phyloP scores from a whole-genome alignment of 169 alveolate genomes.

The Eimeria sp. region DNA sequence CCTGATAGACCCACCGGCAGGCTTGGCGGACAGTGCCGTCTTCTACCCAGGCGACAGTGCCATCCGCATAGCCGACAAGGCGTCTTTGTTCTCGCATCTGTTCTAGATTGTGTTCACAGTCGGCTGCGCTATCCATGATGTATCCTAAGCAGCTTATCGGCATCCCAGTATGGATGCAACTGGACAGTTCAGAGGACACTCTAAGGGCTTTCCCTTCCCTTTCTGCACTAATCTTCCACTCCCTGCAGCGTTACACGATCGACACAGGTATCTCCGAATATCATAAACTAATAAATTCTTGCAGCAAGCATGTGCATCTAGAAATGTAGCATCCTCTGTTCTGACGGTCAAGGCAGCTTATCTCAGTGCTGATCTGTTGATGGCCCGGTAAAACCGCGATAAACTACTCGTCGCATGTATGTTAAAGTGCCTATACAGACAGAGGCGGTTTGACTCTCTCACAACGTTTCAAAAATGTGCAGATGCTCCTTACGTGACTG shows the following conservation, averaged over 20 bases:
- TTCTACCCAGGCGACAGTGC: constrained; percentile 33
- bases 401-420: not conserved
- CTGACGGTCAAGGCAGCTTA: not conserved
- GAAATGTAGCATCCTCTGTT: not conserved
- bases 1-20: constrained; percentile 16
- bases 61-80: constrained; percentile 34
- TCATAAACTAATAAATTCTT: not conserved
- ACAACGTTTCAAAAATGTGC: not conserved
- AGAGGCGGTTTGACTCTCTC: not conserved
- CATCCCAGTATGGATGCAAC: not conserved
- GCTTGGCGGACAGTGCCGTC: not conserved
- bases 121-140: not conserved
- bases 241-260: constrained; percentile 8
- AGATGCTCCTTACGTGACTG: constrained; percentile 45
- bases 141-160: constrained; percentile 56
- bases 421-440: not conserved
- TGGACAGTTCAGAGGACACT: not conserved
- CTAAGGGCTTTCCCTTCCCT: not conserved
- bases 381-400: not conserved
- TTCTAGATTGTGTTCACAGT: not conserved
- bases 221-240: constrained; percentile 25
- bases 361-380: too few relatives aligned
- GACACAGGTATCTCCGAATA: not conserved
- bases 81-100: not conserved
- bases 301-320: not conserved